Evolutionary conservation across 164 flowering plant genomes (phyloP), one percentile per base, ranked within the genome.

Genomic region (Stephania yunnanensis): DNA sequence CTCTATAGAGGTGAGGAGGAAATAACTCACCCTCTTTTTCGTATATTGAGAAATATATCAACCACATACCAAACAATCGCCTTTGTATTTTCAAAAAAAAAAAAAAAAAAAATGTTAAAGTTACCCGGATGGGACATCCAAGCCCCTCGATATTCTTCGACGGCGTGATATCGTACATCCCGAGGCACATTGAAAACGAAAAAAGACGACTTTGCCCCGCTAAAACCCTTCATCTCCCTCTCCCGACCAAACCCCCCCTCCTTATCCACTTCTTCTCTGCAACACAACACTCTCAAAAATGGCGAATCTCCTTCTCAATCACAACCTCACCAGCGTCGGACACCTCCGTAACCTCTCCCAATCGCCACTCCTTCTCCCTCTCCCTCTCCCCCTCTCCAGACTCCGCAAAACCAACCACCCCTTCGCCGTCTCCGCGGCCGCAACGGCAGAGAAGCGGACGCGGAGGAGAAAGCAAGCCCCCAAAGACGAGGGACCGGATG

Each of bases 361-460:
- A 48, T 9, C 13, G 8, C 20, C 15, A 73, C 67, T 65, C 78
- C 73, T 58, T 48, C 48, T 71, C 44, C 58, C 9, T 68, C 42
- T 36, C 42, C 42, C 42, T 36, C 42, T 36, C 42, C 45, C 73
- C 15, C 45, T 71, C 13, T 63, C 78, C 12, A 74, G 71, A 4
- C 29, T 71, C 52, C 22, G 17, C 64, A 64, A 53, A 48, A 71
- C 25, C 25, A 25, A 25, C 25, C 25, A 46, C 46, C 50, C 71
- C 46, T 76, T 80, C 66, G 50, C 68, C 48, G 74, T 78, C 6
- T 71, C 82, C 22, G 83, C 83, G 44, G 71, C 80, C 42, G 63
- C 85, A 2, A 46, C 85, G 0, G 73, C 84, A 70, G 81, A 73
- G 77, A 77, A 73, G 77, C 81, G 76, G 69, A 71, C 77, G 20